These are phyloP conservation scores for Phytophthora tubulina DNA, from an alignment of 352 stramenopile species.

Conservation along the genomic window DNA sequence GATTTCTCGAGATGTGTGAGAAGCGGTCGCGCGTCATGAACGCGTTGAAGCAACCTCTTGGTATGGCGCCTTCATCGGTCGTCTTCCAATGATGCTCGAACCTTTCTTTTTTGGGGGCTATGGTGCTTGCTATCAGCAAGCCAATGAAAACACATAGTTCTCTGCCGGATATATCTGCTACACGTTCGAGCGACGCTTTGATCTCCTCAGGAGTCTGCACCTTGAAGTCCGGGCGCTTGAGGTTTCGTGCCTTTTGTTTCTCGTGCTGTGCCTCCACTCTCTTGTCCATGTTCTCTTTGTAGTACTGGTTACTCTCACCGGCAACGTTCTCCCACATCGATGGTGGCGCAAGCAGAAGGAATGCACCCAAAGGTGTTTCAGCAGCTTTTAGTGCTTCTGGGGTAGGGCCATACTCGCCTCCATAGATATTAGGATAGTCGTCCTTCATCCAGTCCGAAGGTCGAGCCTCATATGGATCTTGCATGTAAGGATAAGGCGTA, in stretches of 20 bases:
- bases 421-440: too few species aligned
- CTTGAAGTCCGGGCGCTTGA: conserved; percentile 9
- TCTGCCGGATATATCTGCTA: conserved; percentile 2
- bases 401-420: conserved; percentile 10
- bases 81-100: too few species aligned
- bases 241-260: not conserved
- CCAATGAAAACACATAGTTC: conserved; percentile 14
- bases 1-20: conserved; percentile 15
- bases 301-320: conserved; percentile 10
- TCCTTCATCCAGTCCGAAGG: too few species aligned
- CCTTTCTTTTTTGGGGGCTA: conserved; percentile 16
- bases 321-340: conserved; percentile 5
- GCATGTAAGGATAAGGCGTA: too few species aligned
- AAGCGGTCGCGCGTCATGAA: conserved; percentile 27
- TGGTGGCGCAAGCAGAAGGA: not conserved
- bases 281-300: conserved; percentile 7
- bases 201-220: not conserved
- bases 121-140: conserved; percentile 8
- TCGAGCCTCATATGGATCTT: too few species aligned
- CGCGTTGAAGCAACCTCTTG: conserved; percentile 1
- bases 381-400: not conserved
- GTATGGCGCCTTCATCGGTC: conserved; percentile 18
- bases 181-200: not conserved
- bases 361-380: not conserved
- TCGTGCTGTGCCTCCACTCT: conserved; percentile 10